A percentile compares a stretch with the other conserved stretches of the same genome.
phyloP scores from a whole-genome alignment of 495 filamentous ascomycete genomes.

The Aeminium ludgeri region DNA sequence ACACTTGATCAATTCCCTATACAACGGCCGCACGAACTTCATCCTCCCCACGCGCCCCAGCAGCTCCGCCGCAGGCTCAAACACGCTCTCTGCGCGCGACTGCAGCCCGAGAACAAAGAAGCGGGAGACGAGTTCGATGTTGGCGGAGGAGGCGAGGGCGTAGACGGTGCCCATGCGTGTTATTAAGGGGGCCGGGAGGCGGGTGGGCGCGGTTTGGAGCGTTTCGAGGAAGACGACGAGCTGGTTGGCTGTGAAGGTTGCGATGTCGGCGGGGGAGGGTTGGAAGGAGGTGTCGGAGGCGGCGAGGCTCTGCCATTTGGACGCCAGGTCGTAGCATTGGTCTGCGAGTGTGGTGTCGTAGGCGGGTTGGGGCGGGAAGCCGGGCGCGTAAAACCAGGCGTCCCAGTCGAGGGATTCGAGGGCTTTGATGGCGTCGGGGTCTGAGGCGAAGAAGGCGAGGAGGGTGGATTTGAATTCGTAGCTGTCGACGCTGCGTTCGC shows the following conservation, averaged over 20 bases:
- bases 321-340: constrained; percentile 62
- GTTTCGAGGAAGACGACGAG: constrained; percentile 75
- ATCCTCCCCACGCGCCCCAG: constrained; percentile 75
- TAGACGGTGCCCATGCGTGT: constrained; percentile 58
- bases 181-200: constrained; percentile 44
- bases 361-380: constrained; percentile 72
- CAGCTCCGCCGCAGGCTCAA: constrained; percentile 52
- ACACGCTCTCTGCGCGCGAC: constrained; percentile 47
- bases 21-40: constrained; percentile 87
- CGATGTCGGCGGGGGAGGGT: constrained; percentile 50
- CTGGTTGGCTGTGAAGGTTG: constrained; percentile 65
- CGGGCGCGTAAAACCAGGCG: constrained; percentile 65
- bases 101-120: constrained; percentile 64
- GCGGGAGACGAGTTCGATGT: constrained; percentile 67
- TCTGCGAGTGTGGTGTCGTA: constrained; percentile 83
- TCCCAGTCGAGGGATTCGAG: constrained; percentile 72
- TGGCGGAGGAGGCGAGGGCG: constrained; percentile 47
- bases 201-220: constrained; percentile 44
- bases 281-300: constrained; percentile 34
- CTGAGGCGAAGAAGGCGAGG: constrained; percentile 60
- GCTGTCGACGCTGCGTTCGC: constrained; percentile 67
- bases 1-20: constrained; percentile 50
- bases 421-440: constrained; percentile 47
- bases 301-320: constrained; percentile 50
- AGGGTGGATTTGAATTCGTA: constrained; percentile 84